Evolutionary conservation across 164 flowering plant genomes (phyloP).

Genomic region (Chimonanthus salicifolius): DNA sequence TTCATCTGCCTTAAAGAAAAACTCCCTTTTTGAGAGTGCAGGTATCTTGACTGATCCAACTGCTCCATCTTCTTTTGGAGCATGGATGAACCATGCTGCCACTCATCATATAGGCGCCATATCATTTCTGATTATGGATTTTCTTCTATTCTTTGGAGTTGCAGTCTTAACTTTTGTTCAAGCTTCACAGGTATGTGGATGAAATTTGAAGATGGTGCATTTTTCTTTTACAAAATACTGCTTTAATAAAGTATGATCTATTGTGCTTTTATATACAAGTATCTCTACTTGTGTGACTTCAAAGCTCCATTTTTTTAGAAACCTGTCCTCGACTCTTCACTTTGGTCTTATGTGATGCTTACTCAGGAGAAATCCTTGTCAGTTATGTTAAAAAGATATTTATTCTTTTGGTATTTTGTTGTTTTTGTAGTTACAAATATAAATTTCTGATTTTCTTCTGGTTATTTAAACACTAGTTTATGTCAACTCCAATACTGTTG

Average conservation of each 20-base stretch:
- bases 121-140: constrained; percentile 58
- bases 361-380: no score
- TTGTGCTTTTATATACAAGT: no score
- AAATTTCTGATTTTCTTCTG: neutral
- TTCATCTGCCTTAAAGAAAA: neutral
- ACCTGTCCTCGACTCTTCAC: no score
- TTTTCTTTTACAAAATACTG: no score
- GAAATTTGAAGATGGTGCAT: neutral
- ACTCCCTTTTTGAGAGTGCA: constrained; percentile 20
- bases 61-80: constrained; percentile 78
- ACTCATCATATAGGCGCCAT: constrained; percentile 63
- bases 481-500: neutral
- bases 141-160: constrained; percentile 81
- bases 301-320: no score
- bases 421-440: no score
- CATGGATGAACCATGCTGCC: constrained; percentile 73
- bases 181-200: constrained; percentile 76
- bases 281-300: no score
- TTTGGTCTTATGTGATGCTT: no score
- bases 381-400: no score
- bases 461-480: neutral
- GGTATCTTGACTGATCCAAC: constrained; percentile 75
- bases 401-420: no score
- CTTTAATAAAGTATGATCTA: no score
- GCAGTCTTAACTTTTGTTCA: constrained; percentile 67